Conservation (phyloP, 257 asterid species). For the Marsdenia floribunda region DNA sequence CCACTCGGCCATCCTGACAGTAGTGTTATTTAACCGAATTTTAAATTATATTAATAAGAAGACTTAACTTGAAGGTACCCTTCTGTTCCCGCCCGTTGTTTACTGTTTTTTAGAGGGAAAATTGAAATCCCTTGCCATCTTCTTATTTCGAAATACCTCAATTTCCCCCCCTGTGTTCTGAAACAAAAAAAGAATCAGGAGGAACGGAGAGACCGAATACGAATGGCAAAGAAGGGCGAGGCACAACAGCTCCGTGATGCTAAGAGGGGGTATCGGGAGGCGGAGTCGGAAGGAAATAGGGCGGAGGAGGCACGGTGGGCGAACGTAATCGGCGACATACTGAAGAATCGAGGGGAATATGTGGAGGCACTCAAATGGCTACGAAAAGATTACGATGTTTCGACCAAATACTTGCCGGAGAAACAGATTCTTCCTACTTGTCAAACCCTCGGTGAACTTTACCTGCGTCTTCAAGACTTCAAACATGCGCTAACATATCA, state of each 20-base stretch:
- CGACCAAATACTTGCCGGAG: conserved; percentile 44
- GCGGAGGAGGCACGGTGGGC: conserved; percentile 99
- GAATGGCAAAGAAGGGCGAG: conserved; percentile 52
- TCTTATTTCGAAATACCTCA: background rate
- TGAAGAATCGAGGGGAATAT: conserved; percentile 83
- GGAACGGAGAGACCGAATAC: background rate
- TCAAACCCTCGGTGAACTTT: conserved; percentile 87
- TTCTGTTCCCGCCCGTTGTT: background rate
- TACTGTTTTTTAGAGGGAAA: background rate
- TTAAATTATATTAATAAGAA: no score
- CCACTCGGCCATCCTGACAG: conserved; percentile 95
- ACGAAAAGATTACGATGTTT: conserved; percentile 74
- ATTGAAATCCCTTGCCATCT: background rate
- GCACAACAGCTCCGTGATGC: conserved; percentile 52
- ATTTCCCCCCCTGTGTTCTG: background rate
- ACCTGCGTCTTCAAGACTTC: conserved; percentile 60
- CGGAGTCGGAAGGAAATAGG: conserved; percentile 56
- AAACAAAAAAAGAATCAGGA: background rate
- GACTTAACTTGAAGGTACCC: no score
- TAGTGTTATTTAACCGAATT: no score
- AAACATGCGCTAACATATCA: conserved; percentile 62
- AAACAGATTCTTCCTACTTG: conserved; percentile 84
- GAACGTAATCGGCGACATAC: conserved; percentile 66
- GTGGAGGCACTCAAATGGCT: conserved; percentile 84
- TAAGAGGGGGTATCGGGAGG: conserved; percentile 49